Evolutionary conservation across 768 basidiomycete genomes (phyloP), one percentile per base, ranked within the genome.

Genomic region (Suillus variegatus): DNA sequence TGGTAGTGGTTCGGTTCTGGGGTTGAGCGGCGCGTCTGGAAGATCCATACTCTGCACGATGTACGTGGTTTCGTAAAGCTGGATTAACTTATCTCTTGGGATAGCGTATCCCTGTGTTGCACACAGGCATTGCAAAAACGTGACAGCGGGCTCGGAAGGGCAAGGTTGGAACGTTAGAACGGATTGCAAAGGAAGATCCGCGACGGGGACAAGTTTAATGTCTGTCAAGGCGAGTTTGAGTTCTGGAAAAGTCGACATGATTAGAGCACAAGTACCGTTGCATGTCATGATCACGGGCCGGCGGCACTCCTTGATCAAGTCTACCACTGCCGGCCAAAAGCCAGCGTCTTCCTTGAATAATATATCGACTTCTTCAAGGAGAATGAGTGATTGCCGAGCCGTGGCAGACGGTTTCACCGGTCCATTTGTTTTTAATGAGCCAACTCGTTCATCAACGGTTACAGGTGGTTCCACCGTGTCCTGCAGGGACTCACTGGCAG

Each of bases 301-400:
- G 69, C 86, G 88, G 69, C 94, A 94, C 20, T 91, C 85, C 66
- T 85, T 87, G 73, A 98, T 95, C 66, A 99, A 84, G 64, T 86
- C 84, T 10, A 91, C 82, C 35, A 98, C 86, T 2, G 91, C 86
- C 18, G 89, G 83, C 94, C 94, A 97, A 76, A 95, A 99, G 68
- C 88, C 90, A 40, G 76, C 74, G 78, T 96, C 97, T 58, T 95
- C 93, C 66, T 87, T 88, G 79, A 89, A 99, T 56, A 99, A 80
- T 49, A 99, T 86, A 76, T 99, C 97, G 8, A 94, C 97, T 74
- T 99, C 97, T 76, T 99, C 97, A 16, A 99, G 77, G 46, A 99
- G 82, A 66, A 99, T 91, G 61, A 97, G 74, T 0, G 94, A 96
- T 79, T 99, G 97, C 63, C 87, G 83, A 65, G 92, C 79, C 49